Base-by-base conservation (phyloP, 1,284 basidiomycete genomes). In the Dichomitus squalens region DNA sequence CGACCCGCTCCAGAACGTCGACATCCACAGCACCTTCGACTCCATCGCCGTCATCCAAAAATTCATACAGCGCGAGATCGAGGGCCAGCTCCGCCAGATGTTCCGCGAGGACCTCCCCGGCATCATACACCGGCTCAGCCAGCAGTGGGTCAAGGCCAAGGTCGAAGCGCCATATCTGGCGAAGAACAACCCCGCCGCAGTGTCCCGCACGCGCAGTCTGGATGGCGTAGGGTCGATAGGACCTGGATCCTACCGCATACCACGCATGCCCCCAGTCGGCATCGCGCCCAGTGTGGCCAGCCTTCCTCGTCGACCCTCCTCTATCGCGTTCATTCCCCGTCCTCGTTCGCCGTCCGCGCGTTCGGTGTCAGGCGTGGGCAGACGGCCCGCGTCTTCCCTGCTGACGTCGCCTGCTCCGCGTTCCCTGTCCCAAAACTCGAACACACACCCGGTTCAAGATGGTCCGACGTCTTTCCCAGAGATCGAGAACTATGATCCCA, bases 1-100 rank as follows among this genome's bases (percentile, higher is more conserved):
- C 55, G 97, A 99, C 74, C 97, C 97, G 0, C 83, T 99, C 20
- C 96, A 99, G 75, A 95, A 95, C 67, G 95, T 99, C 53, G 93
- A 98, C 70, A 98, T 99, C 68, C 94, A 91, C 72, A 94, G 91
- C 69, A 98, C 96, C 0, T 99, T 99, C 70, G 97, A 99, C 75
- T 95, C 93, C 16, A 96, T 99, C 61, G 95, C 93, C 49, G 95
- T 98, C 61, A 98, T 99, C 55, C 93, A 98, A 69, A 95, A 93
- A 55, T 98, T 96, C 74, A 93, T 98, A 53, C 96, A 97, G 72
- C 85, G 87, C 58, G 96, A 99, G 77, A 99, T 99, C 55, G 97
- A 99, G 73, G 93, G 89, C 0, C 96, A 98, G 74, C 79, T 99
- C 29, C 83, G 96, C 34, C 97, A 98, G 72, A 96, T 99, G 93